Conservation (phyloP, 192 early-diverging fungal species). For the Coemansia sp. region DNA sequence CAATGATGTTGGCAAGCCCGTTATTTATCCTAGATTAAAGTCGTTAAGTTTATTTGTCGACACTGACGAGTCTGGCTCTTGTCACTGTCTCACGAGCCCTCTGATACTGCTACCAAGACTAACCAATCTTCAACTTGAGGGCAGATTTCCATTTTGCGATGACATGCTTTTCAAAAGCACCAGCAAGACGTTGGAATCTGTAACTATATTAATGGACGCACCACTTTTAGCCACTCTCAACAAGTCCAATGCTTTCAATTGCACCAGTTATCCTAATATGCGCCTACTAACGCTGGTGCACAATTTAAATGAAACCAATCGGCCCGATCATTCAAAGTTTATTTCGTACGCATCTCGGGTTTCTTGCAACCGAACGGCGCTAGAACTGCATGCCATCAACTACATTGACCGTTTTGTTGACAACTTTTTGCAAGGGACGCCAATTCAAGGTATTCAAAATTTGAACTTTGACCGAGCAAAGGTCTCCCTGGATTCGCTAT, state of each 20-base stretch:
- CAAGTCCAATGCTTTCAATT: slow-evolving; percentile 3
- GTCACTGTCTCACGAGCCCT: not conserved
- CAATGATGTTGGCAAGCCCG: not conserved
- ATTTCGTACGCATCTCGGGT: not conserved
- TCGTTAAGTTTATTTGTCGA: not conserved
- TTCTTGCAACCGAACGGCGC: not conserved
- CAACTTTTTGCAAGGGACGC: slow-evolving; percentile 1
- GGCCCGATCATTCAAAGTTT: not conserved
- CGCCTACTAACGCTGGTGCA: not conserved
- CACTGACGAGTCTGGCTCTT: not conserved
- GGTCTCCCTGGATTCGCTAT: not conserved
- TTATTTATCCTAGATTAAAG: not conserved
- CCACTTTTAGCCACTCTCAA: not conserved
- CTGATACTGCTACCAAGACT: not conserved
- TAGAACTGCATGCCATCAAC: not conserved
- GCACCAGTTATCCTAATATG: not conserved
- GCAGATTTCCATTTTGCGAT: not conserved
- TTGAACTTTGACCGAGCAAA: slow-evolving; percentile 5
- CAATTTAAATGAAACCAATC: not conserved
- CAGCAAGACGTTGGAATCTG: not conserved
- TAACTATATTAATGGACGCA: not conserved
- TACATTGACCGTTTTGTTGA: not conserved
- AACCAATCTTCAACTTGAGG: not conserved
- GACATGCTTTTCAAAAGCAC: slow-evolving; percentile 1
- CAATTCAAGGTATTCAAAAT: not conserved